Percentiles rank a stretch among this genome's conserved stretches.
These are phyloP conservation scores for Pleochaeta shiraiana DNA, from an alignment of 2,329 filamentous ascomycete genomes.

Conservation along the genomic window DNA sequence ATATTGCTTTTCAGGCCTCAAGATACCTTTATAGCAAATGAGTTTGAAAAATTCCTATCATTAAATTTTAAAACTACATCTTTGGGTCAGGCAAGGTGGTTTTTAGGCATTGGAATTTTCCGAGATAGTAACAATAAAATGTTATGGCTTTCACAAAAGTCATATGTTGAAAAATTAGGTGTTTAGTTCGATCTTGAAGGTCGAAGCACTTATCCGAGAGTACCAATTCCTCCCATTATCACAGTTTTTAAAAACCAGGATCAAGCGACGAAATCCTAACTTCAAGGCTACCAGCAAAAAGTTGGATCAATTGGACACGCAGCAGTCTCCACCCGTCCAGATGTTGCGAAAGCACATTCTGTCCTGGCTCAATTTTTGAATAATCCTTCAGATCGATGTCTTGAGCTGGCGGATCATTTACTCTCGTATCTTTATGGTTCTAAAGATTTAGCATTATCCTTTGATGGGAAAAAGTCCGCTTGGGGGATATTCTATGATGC, in stretches of 20 bases:
- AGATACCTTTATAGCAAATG: not conserved
- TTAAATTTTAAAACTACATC: not conserved
- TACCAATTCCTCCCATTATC: not conserved
- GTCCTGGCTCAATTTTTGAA: not conserved
- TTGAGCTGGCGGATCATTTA: not conserved
- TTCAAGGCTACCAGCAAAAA: not conserved
- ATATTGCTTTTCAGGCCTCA: not conserved
- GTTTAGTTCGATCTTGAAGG: not conserved
- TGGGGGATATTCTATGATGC: not conserved
- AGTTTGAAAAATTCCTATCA: not conserved
- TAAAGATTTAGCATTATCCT: not conserved
- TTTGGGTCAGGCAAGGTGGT: not conserved
- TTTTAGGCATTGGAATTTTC: not conserved
- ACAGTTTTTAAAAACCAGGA: not conserved
- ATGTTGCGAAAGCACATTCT: not conserved
- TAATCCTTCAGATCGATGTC: not conserved
- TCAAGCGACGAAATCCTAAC: not conserved
- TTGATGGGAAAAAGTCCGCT: not conserved
- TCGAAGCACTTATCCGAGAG: not conserved
- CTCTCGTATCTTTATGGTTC: not conserved
- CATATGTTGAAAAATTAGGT: not conserved
- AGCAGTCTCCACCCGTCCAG: not conserved
- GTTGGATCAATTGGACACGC: not conserved
- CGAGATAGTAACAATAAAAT: not conserved
- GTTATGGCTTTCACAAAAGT: not conserved